phyloP scores from a whole-genome alignment of 1,284 basidiomycete species.

The Ustilago bromivora region DNA sequence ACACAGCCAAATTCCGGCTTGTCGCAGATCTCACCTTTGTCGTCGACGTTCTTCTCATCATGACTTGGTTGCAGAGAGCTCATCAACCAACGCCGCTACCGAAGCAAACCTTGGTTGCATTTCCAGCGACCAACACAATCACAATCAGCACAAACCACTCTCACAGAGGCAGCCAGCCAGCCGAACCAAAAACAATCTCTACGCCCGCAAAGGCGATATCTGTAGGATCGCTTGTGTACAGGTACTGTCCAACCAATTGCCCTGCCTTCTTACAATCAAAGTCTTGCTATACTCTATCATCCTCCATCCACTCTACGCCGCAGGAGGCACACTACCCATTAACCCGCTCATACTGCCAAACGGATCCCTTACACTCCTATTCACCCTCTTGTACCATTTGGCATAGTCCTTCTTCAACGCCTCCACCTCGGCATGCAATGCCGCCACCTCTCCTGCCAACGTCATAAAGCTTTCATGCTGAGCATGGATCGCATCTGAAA shows the following conservation, averaged over 20 bases:
- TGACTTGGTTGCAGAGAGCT: too few species aligned
- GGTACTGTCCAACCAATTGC: too few species aligned
- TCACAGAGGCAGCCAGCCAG: too few species aligned
- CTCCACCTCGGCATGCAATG: constrained; percentile 65
- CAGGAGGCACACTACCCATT: constrained; percentile 33
- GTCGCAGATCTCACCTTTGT: not conserved
- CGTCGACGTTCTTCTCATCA: not conserved
- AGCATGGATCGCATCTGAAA: constrained; percentile 62
- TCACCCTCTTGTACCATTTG: constrained; percentile 63
- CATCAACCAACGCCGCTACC: too few species aligned
- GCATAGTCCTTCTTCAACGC: constrained; percentile 64
- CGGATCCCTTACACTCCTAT: constrained; percentile 63
- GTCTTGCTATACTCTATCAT: not conserved
- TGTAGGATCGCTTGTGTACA: too few species aligned
- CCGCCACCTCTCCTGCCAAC: constrained; percentile 64
- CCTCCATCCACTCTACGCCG: constrained; percentile 5
- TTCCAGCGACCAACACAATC: too few species aligned
- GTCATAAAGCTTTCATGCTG: constrained; percentile 67
- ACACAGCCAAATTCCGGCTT: not conserved
- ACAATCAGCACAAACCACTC: too few species aligned
- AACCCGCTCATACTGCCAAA: constrained; percentile 54
- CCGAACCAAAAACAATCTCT: too few species aligned
- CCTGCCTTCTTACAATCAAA: too few species aligned
- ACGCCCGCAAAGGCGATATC: too few species aligned
- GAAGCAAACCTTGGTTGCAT: too few species aligned